Evolutionary conservation across 768 basidiomycete species (phyloP).

Genomic region (Macrolepiota fuliginosa): DNA sequence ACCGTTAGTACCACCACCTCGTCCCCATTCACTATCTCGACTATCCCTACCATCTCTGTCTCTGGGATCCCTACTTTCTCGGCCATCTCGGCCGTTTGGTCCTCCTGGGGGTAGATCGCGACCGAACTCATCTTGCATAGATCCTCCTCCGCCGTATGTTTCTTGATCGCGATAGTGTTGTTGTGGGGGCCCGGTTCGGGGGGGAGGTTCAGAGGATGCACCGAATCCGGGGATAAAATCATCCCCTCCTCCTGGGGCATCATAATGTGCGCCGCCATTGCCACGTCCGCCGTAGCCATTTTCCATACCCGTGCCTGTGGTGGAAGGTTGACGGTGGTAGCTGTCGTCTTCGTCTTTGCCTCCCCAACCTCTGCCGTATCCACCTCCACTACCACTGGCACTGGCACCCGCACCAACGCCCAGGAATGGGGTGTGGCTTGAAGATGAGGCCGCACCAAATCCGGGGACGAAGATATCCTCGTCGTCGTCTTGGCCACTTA

Average conservation of each 20-base stretch:
- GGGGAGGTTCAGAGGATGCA: slow-evolving; percentile 4
- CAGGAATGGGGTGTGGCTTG: slow-evolving; percentile 31
- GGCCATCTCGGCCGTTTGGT: slow-evolving; percentile 11
- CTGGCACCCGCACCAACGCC: slow-evolving; percentile 28
- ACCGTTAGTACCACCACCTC: slow-evolving; percentile 10
- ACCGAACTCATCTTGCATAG: slow-evolving; percentile 10
- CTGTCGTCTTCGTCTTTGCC: slow-evolving; percentile 9
- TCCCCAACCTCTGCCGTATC: slow-evolving; percentile 8
- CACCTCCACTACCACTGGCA: slow-evolving; percentile 11
- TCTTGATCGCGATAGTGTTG: slow-evolving; percentile 11
- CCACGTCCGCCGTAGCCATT: slow-evolving; percentile 5
- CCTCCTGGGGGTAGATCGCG: slow-evolving; percentile 4
- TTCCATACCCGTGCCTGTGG: not conserved
- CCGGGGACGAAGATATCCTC: slow-evolving; percentile 66
- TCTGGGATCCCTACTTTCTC: slow-evolving; percentile 12
- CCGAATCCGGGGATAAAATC: slow-evolving; percentile 12
- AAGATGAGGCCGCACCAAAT: slow-evolving; percentile 46
- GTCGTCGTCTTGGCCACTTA: slow-evolving; percentile 64
- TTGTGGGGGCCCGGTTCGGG: slow-evolving; percentile 1
- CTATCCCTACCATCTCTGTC: slow-evolving; percentile 11
- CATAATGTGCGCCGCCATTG: slow-evolving; percentile 1
- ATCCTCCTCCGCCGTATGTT: not conserved
- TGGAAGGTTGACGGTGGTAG: slow-evolving; percentile 3
- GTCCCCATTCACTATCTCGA: slow-evolving; percentile 15
- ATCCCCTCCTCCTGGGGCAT: slow-evolving; percentile 8